phyloP scores from a whole-genome alignment of 2,329 filamentous ascomycete genomes.

The Alternaria arborescens region DNA sequence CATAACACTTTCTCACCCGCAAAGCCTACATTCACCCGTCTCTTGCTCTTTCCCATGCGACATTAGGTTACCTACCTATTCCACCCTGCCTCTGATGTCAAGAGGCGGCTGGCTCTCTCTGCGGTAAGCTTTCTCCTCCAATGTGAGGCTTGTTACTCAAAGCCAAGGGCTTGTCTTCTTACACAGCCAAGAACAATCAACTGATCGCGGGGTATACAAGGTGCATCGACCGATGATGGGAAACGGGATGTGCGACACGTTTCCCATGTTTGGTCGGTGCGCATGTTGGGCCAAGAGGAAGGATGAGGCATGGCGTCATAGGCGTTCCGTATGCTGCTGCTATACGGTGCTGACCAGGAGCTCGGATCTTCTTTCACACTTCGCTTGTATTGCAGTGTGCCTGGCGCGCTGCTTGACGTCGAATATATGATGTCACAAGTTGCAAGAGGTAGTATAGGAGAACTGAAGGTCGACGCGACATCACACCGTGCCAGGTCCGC shows the following conservation, averaged over 20 bases:
- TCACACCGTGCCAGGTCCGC: background rate
- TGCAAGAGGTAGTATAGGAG: background rate
- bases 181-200: conserved; percentile 20
- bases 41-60: background rate
- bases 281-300: conserved; percentile 24
- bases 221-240: conserved; percentile 23
- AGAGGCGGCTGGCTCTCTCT: conserved; percentile 23
- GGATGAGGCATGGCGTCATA: conserved; percentile 35
- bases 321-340: conserved; percentile 13
- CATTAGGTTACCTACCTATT: background rate
- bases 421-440: background rate
- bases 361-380: background rate
- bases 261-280: conserved; percentile 17
- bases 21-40: background rate
- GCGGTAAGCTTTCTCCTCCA: conserved; percentile 22
- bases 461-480: background rate
- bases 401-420: background rate
- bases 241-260: conserved; percentile 8
- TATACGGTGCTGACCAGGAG: background rate
- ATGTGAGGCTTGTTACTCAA: conserved; percentile 21
- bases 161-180: conserved; percentile 25
- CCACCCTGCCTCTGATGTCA: conserved; percentile 25
- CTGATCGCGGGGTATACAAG: conserved; percentile 15
- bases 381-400: background rate
- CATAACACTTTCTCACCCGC: background rate